Evolutionary conservation across 495 filamentous ascomycete genomes (phyloP).

Genomic region (Hyaloscypha variabilis): DNA sequence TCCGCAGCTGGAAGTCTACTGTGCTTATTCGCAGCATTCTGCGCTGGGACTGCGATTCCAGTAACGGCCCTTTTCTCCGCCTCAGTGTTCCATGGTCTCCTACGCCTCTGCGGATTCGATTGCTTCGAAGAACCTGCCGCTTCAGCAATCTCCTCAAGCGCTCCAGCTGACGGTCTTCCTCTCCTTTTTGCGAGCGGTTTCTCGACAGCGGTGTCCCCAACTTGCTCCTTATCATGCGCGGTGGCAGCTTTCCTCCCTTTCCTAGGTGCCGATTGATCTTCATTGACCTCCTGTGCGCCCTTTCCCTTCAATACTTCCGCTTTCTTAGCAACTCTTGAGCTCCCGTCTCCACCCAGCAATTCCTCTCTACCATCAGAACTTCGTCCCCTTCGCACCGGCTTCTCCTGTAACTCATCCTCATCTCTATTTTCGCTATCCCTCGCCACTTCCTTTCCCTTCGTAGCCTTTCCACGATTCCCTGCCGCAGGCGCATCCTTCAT

Average conservation of each 20-base stretch:
- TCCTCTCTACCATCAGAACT: background rate
- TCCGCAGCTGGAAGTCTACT: background rate
- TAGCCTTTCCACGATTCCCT: conserved; percentile 13
- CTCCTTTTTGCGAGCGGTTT: background rate
- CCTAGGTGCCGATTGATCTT: conserved; percentile 1
- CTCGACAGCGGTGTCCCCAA: background rate
- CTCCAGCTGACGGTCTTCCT: background rate
- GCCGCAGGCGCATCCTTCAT: conserved; percentile 12
- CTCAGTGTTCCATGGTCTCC: conserved; percentile 18
- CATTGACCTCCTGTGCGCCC: background rate
- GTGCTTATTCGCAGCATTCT: background rate
- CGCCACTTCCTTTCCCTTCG: background rate
- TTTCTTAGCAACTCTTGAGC: background rate
- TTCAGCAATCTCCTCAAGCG: background rate
- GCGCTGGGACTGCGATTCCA: background rate
- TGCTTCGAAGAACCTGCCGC: background rate
- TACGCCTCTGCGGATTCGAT: conserved; percentile 6
- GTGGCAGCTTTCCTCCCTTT: background rate
- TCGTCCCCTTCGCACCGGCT: conserved; percentile 5
- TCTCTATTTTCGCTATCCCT: conserved; percentile 2
- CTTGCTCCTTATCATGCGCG: background rate
- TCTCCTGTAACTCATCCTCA: background rate
- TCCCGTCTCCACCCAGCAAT: background rate
- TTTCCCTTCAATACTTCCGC: background rate
- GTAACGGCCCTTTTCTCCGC: background rate